phyloP scores from a whole-genome alignment of 192 early-diverging fungal species.

The Anaeromyces robustus region DNA sequence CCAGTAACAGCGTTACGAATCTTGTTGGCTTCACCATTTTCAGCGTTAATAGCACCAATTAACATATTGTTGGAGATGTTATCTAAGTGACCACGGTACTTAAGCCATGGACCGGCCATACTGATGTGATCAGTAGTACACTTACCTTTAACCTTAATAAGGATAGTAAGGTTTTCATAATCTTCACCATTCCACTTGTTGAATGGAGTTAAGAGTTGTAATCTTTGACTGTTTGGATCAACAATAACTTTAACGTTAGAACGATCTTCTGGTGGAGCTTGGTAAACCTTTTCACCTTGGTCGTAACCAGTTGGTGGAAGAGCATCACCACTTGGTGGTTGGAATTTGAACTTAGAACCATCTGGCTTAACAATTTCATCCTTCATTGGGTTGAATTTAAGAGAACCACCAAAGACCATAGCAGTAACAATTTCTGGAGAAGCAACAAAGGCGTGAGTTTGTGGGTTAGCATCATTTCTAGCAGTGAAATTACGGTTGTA shows the following conservation, averaged over 20 bases:
- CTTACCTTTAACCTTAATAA: constrained; percentile 95
- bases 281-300: constrained; percentile 85
- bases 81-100: constrained; percentile 96
- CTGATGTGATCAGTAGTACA: constrained; percentile 99
- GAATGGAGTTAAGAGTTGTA: constrained; percentile 84
- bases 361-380: constrained; percentile 71
- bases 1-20: constrained; percentile 27
- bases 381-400: constrained; percentile 86
- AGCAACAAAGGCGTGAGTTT: constrained; percentile 91
- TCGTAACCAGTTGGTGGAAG: constrained; percentile 89
- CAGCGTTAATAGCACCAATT: constrained; percentile 88
- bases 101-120: constrained; percentile 71
- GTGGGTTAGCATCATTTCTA: constrained; percentile 96
- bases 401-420: constrained; percentile 83
- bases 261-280: constrained; percentile 80
- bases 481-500: constrained; percentile 99
- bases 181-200: constrained; percentile 80
- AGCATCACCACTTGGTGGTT: constrained; percentile 65
- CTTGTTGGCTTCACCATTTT: constrained; percentile 53
- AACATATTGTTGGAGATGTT: constrained; percentile 98
- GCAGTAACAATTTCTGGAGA: constrained; percentile 91
- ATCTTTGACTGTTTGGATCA: constrained; percentile 67
- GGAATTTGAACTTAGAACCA: constrained; percentile 92
- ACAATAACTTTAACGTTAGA: constrained; percentile 55
- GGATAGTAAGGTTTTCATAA: constrained; percentile 57